These are phyloP conservation scores for Kalanchoe fedtschenkoi DNA, from an alignment of 164 flowering plant species.

Conservation along the genomic window DNA sequence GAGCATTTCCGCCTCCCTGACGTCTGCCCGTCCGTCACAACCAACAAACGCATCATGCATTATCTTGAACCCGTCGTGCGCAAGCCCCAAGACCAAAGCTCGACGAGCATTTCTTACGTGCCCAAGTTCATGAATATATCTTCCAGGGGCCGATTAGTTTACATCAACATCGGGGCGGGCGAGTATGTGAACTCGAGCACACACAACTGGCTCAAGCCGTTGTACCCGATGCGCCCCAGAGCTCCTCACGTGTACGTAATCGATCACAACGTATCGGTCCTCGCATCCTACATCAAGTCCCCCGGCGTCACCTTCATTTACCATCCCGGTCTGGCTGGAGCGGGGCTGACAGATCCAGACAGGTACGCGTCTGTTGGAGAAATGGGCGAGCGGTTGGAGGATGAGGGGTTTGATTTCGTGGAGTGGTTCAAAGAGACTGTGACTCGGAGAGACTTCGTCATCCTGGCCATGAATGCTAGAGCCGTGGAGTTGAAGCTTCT, in stretches of 20 bases:
- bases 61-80: slow-evolving; percentile 50
- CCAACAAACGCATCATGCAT: slow-evolving; percentile 35
- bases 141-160: slow-evolving; percentile 33
- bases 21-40: slow-evolving; percentile 43
- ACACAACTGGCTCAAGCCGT: slow-evolving; percentile 32
- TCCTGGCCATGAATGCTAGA: slow-evolving; percentile 58
- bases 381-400: slow-evolving; percentile 16
- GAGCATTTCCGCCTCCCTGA: slow-evolving; percentile 45
- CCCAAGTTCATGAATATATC: slow-evolving; percentile 45
- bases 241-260: slow-evolving; percentile 47
- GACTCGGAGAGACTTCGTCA: slow-evolving; percentile 45
- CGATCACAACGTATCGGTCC: slow-evolving; percentile 46
- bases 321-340: slow-evolving; percentile 57
- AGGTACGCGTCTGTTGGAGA: slow-evolving; percentile 16
- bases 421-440: slow-evolving; percentile 68
- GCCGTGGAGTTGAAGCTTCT: slow-evolving; percentile 46
- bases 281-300: slow-evolving; percentile 47
- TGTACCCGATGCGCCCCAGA: slow-evolving; percentile 31
- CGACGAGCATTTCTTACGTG: slow-evolving; percentile 27
- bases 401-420: slow-evolving; percentile 55
- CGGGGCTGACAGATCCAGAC: slow-evolving; percentile 9
- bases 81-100: slow-evolving; percentile 15
- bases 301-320: slow-evolving; percentile 74
- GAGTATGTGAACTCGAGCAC: slow-evolving; percentile 27
- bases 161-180: slow-evolving; percentile 59